Evolutionary conservation across 192 early-diverging fungal species (phyloP).

Genomic region (Thamnidium elegans): DNA sequence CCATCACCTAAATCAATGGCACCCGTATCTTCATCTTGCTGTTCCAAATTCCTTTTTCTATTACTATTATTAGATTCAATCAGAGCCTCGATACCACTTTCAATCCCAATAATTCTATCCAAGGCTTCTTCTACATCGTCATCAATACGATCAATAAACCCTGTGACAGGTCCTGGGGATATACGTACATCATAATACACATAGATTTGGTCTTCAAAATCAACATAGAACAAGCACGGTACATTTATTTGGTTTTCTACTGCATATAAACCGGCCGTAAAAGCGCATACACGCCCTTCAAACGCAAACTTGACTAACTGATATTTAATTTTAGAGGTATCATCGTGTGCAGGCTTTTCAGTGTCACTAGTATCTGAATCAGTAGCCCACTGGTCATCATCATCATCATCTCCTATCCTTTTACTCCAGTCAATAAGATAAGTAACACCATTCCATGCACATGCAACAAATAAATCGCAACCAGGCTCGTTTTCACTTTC

Average conservation of each 20-base stretch:
- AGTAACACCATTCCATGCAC: conserved; percentile 57
- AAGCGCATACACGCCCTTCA: conserved; percentile 56
- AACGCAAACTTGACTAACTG: conserved; percentile 54
- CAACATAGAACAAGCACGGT: conserved; percentile 58
- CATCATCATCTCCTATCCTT: conserved; percentile 18
- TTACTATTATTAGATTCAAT: neutral
- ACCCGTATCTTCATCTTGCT: conserved; percentile 6
- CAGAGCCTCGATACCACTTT: conserved; percentile 17
- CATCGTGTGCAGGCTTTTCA: conserved; percentile 9
- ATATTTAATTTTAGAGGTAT: conserved; percentile 32
- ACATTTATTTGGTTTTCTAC: conserved; percentile 47
- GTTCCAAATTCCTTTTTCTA: neutral
- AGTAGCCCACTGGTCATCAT: neutral
- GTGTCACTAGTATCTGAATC: neutral
- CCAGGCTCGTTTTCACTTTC: conserved; percentile 26
- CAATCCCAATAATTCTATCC: conserved; percentile 28
- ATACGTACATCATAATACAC: conserved; percentile 57
- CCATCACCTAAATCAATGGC: conserved; percentile 34
- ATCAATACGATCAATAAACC: conserved; percentile 46
- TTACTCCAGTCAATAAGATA: conserved; percentile 53
- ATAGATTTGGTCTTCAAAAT: conserved; percentile 60
- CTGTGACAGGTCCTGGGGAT: conserved; percentile 39
- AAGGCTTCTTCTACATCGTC: conserved; percentile 37
- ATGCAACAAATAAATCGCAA: conserved; percentile 52
- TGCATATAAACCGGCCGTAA: conserved; percentile 58